phyloP scores from a whole-genome alignment of 169 alveolate genomes.

The Toxoplasma gondii region DNA sequence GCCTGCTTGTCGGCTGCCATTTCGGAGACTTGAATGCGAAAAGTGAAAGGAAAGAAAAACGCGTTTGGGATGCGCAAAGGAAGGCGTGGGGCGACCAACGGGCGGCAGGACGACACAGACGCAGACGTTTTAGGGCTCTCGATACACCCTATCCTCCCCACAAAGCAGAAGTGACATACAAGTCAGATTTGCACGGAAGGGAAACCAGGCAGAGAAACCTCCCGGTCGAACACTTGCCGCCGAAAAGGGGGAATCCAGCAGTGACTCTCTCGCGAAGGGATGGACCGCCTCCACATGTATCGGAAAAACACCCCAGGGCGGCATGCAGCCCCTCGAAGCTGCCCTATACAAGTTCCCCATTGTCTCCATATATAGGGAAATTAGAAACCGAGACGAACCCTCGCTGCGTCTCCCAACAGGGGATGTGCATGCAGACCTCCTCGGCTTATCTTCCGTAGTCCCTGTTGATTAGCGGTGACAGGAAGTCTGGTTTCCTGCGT shows the following conservation, averaged over 20 bases:
- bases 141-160: neutral
- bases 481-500: too few relatives aligned
- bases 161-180: neutral
- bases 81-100: neutral
- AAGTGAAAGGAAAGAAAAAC: neutral
- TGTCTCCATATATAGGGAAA: too few relatives aligned
- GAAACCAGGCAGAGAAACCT: neutral
- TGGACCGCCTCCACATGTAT: neutral
- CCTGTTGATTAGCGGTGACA: too few relatives aligned
- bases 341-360: too few relatives aligned
- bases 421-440: too few relatives aligned
- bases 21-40: neutral
- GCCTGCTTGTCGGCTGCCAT: conserved; percentile 29
- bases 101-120: neutral
- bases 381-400: too few relatives aligned
- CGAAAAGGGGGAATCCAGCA: neutral
- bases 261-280: conserved; percentile 6
- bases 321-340: neutral
- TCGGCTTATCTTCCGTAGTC: too few relatives aligned
- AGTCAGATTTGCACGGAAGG: neutral
- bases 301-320: neutral
- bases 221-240: neutral
- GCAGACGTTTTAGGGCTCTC: neutral
- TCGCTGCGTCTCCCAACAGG: too few relatives aligned
- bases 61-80: neutral